phyloP scores from a whole-genome alignment of 805 yeast genomes.

The Candida golubevii region DNA sequence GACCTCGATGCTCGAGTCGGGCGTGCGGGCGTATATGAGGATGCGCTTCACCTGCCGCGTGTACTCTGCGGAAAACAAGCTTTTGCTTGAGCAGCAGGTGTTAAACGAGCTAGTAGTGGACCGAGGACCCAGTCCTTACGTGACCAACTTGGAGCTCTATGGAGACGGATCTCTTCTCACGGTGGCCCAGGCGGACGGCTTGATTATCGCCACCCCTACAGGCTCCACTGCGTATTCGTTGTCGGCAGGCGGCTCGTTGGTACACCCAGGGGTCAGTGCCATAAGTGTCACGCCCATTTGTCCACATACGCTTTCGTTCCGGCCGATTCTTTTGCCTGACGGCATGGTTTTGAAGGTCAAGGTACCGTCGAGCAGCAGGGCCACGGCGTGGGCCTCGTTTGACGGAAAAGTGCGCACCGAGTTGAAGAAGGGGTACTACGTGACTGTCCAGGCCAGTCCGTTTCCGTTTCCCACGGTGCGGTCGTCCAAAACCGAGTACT shows the following conservation, averaged over 20 bases:
- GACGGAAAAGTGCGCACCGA: conserved; percentile 91
- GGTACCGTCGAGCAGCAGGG: conserved; percentile 72
- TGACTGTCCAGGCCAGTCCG: conserved; percentile 78
- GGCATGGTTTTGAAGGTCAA: conserved; percentile 81
- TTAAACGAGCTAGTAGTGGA: conserved; percentile 88
- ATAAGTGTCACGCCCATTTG: conserved; percentile 93
- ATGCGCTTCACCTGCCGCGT: conserved; percentile 87
- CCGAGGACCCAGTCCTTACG: conserved; percentile 91
- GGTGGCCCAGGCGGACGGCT: conserved; percentile 90
- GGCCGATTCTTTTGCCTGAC: conserved; percentile 91
- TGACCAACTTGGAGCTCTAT: conserved; percentile 82
- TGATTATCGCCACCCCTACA: conserved; percentile 90
- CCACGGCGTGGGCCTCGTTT: conserved; percentile 95
- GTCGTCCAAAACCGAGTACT: conserved; percentile 66
- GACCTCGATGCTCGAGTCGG: conserved; percentile 55
- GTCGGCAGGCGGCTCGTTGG: conserved; percentile 92
- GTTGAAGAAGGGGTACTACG: conserved; percentile 75
- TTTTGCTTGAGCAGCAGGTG: conserved; percentile 67
- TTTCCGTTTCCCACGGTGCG: conserved; percentile 93
- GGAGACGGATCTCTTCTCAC: conserved; percentile 85
- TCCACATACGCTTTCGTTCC: conserved; percentile 89
- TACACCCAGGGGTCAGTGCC: conserved; percentile 91
- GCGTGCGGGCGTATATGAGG: conserved; percentile 71
- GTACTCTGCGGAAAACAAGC: conserved; percentile 45
- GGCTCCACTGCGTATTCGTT: conserved; percentile 95